These are phyloP conservation scores for Fusarium longipes DNA, from an alignment of 2,329 filamentous ascomycete species.

Conservation along the genomic window DNA sequence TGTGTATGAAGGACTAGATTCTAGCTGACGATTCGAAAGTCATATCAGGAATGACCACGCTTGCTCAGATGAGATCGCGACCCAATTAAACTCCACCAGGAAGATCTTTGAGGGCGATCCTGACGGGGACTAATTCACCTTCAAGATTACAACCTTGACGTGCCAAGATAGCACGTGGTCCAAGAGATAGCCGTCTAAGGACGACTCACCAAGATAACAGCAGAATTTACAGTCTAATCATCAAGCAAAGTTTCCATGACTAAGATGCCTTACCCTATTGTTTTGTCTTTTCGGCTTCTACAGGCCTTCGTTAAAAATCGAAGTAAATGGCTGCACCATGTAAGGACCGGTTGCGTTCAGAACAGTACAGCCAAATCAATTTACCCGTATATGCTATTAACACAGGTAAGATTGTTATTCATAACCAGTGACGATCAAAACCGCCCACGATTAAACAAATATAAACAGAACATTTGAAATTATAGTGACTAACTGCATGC, in stretches of 20 bases:
- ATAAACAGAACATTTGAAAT: no score
- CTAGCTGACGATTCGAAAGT: not conserved
- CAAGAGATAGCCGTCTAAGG: not conserved
- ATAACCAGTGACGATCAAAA: no score
- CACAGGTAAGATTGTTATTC: no score
- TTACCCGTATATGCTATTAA: no score
- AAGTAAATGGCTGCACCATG: no score
- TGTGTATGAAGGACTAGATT: not conserved
- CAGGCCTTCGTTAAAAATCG: not conserved
- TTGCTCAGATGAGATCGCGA: slow-evolving; percentile 1
- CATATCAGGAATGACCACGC: slow-evolving; percentile 13
- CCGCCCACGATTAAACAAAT: no score
- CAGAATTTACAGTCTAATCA: not conserved
- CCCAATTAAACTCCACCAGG: slow-evolving; percentile 15
- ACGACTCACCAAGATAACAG: not conserved
- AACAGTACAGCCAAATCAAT: no score
- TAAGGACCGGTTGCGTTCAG: no score
- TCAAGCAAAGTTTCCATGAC: not conserved
- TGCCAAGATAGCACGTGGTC: not conserved
- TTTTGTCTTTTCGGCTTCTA: not conserved
- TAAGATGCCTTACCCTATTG: not conserved
- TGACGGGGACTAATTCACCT: not conserved
- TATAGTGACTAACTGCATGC: no score
- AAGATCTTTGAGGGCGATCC: slow-evolving; percentile 6
- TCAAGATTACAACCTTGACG: not conserved